Conservation (phyloP, 2,329 filamentous ascomycete species). For the Coleophoma eucalyptorum region DNA sequence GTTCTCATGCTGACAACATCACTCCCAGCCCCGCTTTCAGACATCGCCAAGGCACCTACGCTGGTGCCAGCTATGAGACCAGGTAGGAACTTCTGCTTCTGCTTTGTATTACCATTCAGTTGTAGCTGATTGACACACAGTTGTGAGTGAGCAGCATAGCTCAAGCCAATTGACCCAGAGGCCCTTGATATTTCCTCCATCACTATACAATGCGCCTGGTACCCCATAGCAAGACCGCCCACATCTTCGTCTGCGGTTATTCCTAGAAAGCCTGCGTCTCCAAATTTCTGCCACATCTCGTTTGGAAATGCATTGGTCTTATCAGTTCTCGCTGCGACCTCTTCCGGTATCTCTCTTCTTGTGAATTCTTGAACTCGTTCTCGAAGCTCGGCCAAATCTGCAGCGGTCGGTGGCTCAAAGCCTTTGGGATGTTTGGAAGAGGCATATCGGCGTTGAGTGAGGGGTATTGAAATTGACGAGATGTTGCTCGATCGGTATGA, state of each 20-base stretch:
- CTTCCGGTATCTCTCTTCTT: conserved; percentile 79
- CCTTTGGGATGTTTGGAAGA: conserved; percentile 67
- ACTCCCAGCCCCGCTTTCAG: conserved; percentile 82
- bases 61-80: conserved; percentile 75
- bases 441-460: conserved; percentile 38
- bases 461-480: conserved; percentile 17
- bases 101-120: conserved; percentile 75
- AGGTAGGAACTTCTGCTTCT: conserved; percentile 79
- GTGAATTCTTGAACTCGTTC: conserved; percentile 70
- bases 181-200: conserved; percentile 94
- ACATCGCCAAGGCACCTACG: conserved; percentile 91
- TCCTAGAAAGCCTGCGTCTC: conserved; percentile 85
- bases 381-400: conserved; percentile 48
- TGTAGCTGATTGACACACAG: conserved; percentile 95
- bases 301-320: conserved; percentile 81
- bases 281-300: conserved; percentile 91
- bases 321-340: conserved; percentile 81
- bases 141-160: conserved; percentile 94
- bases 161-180: conserved; percentile 78
- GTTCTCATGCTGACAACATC: conserved; percentile 97
- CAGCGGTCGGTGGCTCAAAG: conserved; percentile 50
- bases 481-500: conserved; percentile 12
- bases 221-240: conserved; percentile 86
- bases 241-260: conserved; percentile 92
- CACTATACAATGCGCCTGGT: conserved; percentile 92